Percentiles rank a stretch among this genome's conserved stretches.
phyloP scores from a whole-genome alignment of 208 protist genomes.

The Trypanosomatidae sp. region DNA sequence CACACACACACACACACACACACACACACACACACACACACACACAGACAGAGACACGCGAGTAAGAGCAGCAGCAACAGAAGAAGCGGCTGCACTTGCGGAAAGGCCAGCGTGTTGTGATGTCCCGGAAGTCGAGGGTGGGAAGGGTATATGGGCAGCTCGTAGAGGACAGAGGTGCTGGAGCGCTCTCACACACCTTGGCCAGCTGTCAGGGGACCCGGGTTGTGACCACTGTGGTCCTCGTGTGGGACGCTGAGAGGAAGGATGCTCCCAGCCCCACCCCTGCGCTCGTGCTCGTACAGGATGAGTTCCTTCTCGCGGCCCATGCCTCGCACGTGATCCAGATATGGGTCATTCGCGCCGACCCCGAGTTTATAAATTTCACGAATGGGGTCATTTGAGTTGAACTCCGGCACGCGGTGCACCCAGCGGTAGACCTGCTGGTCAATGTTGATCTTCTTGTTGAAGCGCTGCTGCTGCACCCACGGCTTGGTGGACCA shows the following conservation, averaged over 20 bases:
- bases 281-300: conserved; percentile 35
- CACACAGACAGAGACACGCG: too few relatives aligned
- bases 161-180: background rate
- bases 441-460: conserved; percentile 81
- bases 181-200: conserved; percentile 16
- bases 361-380: conserved; percentile 58
- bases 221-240: conserved; percentile 66
- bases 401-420: conserved; percentile 67
- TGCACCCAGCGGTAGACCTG: conserved; percentile 84
- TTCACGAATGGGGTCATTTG: conserved; percentile 62
- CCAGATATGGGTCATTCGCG: conserved; percentile 82
- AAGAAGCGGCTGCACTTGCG: background rate
- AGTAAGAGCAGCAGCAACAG: background rate
- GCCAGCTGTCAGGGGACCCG: conserved; percentile 39
- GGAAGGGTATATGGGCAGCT: background rate
- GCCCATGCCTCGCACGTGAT: conserved; percentile 75
- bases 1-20: too few relatives aligned
- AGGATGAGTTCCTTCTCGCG: conserved; percentile 72
- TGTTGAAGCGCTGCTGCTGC: conserved; percentile 85
- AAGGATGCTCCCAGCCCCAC: conserved; percentile 49
- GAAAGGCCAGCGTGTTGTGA: background rate
- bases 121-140: background rate
- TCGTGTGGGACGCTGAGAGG: conserved; percentile 58
- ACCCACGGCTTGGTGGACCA: conserved; percentile 84
- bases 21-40: too few relatives aligned